These are phyloP conservation scores for Dissoconium aciculare DNA, from an alignment of 2,329 filamentous ascomycete species.

Conservation along the genomic window DNA sequence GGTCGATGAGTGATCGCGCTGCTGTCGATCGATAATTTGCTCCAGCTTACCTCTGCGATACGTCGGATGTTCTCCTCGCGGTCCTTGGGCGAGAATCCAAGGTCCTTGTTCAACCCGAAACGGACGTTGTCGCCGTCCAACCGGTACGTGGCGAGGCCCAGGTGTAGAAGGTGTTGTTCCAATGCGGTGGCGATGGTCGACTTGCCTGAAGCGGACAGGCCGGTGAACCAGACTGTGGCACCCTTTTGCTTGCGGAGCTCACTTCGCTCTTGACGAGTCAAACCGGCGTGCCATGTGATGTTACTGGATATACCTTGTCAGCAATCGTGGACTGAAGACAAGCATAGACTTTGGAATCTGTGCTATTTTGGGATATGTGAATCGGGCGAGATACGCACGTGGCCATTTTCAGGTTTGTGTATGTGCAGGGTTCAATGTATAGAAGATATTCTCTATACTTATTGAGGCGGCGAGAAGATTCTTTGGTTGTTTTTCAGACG, in stretches of 20 bases:
- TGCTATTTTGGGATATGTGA: not conserved
- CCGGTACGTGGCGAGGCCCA: conserved; percentile 70
- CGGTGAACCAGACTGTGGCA: conserved; percentile 95
- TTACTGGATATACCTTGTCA: conserved; percentile 45
- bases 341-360: not conserved
- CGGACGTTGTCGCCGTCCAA: conserved; percentile 97
- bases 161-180: conserved; percentile 88
- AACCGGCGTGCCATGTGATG: conserved; percentile 78
- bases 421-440: too few relatives aligned
- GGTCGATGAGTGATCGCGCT: not conserved
- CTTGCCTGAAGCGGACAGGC: conserved; percentile 90
- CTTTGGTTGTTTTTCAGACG: too few relatives aligned
- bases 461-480: too few relatives aligned
- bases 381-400: not conserved
- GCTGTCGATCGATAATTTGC: conserved; percentile 1
- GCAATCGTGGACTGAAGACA: not conserved
- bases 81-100: conserved; percentile 85
- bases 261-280: conserved; percentile 64
- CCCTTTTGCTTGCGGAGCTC: conserved; percentile 66
- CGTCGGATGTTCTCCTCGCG: conserved; percentile 95
- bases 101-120: conserved; percentile 94
- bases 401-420: conserved; percentile 1
- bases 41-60: conserved; percentile 54
- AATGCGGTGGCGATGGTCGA: conserved; percentile 93
- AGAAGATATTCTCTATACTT: too few relatives aligned